A percentile compares a stretch with the other conserved stretches of the same genome.
Conservation (phyloP, 176 grass and related monocot genomes). For the Chloris gayana region DNA sequence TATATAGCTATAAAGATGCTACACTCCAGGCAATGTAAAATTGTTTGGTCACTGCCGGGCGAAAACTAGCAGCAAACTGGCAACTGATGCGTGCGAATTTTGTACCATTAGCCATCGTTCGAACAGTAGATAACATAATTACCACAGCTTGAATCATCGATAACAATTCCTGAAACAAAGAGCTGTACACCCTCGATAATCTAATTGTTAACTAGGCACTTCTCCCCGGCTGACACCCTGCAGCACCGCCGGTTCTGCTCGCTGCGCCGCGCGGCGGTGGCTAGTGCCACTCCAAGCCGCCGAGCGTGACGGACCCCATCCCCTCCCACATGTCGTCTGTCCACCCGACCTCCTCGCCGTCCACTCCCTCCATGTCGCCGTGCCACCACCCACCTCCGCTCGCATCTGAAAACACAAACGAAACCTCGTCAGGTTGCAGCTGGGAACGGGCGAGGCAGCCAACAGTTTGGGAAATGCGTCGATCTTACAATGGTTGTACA, state of each 20-base stretch:
- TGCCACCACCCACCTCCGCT: slow-evolving; percentile 80
- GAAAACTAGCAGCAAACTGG: background rate
- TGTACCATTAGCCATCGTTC: background rate
- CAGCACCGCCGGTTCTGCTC: background rate
- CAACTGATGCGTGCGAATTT: slow-evolving; percentile 1
- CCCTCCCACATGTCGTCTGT: slow-evolving; percentile 86
- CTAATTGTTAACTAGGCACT: background rate
- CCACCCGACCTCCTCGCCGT: slow-evolving; percentile 82
- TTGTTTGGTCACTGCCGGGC: slow-evolving; percentile 6
- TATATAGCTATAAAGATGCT: background rate
- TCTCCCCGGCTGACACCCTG: background rate
- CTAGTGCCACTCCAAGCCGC: slow-evolving; percentile 85
- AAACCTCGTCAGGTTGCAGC: background rate
- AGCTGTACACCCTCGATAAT: background rate
- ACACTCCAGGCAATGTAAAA: background rate
- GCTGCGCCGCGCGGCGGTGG: background rate
- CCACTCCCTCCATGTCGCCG: slow-evolving; percentile 75
- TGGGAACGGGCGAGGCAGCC: too few species aligned
- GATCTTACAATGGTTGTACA: slow-evolving; percentile 90
- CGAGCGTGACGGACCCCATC: slow-evolving; percentile 73
- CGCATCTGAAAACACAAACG: slow-evolving; percentile 56
- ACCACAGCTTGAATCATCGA: background rate
- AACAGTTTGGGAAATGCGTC: background rate
- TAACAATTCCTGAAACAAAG: background rate
- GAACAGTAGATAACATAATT: background rate